Evolutionary conservation across 306 rosid species (phyloP).

Genomic region (Astragalus glycyphyllos): DNA sequence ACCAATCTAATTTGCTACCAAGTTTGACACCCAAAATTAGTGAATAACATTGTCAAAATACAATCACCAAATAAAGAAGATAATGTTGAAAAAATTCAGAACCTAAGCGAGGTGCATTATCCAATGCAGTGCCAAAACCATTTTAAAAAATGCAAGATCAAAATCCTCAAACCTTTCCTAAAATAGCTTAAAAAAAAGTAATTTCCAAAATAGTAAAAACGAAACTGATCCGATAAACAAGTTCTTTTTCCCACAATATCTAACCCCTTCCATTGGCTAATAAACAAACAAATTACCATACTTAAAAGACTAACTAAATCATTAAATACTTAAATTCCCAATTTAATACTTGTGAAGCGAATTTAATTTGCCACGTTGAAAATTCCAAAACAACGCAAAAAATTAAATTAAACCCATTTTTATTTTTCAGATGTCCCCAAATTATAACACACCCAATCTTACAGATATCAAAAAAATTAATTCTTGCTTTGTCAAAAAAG

Average conservation of each 20-base stretch:
- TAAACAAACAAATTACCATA: conserved; percentile 21
- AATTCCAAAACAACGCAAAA: not conserved
- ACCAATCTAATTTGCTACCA: conserved; percentile 23
- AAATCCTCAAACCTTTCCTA: conserved; percentile 43
- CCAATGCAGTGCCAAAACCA: conserved; percentile 35
- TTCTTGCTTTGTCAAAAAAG: no score
- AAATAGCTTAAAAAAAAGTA: conserved; percentile 40
- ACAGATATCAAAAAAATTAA: not conserved
- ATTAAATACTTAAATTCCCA: conserved; percentile 1
- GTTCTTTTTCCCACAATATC: conserved; percentile 13
- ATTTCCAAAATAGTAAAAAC: conserved; percentile 24
- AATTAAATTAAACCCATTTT: not conserved
- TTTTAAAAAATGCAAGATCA: conserved; percentile 29
- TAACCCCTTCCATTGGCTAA: conserved; percentile 25
- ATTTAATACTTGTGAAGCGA: conserved; percentile 26
- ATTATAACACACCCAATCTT: conserved; percentile 13
- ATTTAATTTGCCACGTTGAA: conserved; percentile 33
- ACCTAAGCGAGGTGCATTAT: conserved; percentile 18
- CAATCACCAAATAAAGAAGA: conserved; percentile 38
- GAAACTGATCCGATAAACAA: conserved; percentile 40
- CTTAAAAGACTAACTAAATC: conserved; percentile 12
- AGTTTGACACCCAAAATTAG: conserved; percentile 12
- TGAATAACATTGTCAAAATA: conserved; percentile 33
- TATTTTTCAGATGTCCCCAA: conserved; percentile 40
- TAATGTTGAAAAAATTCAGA: not conserved